A percentile compares a stretch with the other conserved stretches of the same genome.
Conservation (phyloP, 306 rosid species). For the Trifolium dubium region DNA sequence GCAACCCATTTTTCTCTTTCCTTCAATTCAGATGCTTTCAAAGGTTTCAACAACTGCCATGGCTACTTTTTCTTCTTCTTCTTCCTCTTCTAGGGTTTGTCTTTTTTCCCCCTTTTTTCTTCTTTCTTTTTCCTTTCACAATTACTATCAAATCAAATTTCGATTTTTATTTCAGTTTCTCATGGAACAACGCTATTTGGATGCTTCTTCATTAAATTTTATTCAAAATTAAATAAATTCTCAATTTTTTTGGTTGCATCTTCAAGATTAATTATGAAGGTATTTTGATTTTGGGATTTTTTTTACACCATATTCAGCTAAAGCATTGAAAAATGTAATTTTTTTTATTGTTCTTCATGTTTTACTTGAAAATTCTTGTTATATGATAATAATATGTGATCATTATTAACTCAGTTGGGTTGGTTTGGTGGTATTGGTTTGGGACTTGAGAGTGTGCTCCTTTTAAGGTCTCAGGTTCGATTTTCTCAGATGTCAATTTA, state of each 20-base stretch:
- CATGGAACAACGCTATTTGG: slow-evolving; percentile 3
- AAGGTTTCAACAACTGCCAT: slow-evolving; percentile 67
- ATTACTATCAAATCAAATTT: not conserved
- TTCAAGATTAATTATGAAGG: slow-evolving; percentile 15
- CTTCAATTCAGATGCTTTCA: slow-evolving; percentile 46
- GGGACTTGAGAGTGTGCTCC: too few species aligned
- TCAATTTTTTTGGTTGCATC: not conserved
- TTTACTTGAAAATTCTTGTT: not conserved
- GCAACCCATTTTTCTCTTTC: slow-evolving; percentile 43
- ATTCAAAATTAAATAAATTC: not conserved
- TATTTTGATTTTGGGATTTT: not conserved
- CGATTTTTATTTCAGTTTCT: slow-evolving; percentile 2
- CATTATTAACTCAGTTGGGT: too few species aligned
- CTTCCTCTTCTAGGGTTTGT: slow-evolving; percentile 65
- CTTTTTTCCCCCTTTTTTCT: not conserved
- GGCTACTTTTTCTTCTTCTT: slow-evolving; percentile 66
- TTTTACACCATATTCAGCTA: slow-evolving; percentile 8
- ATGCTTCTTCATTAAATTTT: not conserved
- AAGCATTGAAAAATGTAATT: not conserved
- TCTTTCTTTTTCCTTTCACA: not conserved
- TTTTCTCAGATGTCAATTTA: too few species aligned
- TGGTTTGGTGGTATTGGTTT: too few species aligned
- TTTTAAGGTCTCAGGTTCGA: too few species aligned
- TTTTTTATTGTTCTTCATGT: not conserved
- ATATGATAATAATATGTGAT: not conserved